Evolutionary conservation across 345 rosid genomes (phyloP).

Genomic region (Xanthoceras sorbifolium): DNA sequence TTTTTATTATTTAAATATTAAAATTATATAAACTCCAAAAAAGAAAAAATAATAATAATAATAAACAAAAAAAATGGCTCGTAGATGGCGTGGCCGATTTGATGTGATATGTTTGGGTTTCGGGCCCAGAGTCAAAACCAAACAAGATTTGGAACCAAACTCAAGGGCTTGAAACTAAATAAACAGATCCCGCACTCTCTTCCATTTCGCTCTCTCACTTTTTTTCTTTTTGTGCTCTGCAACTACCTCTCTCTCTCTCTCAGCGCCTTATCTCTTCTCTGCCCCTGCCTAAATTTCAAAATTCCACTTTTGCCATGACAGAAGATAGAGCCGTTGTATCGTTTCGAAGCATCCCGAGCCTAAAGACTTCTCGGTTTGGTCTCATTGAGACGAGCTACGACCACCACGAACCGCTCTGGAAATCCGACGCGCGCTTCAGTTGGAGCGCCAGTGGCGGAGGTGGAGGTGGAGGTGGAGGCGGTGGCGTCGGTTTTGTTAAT

Average conservation of each 20-base stretch:
- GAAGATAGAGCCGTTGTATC: slow-evolving; percentile 44
- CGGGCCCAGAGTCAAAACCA: background rate
- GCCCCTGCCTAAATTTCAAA: slow-evolving; percentile 2
- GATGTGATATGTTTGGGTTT: background rate
- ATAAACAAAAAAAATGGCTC: background rate
- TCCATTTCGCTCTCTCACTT: background rate
- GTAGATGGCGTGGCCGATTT: background rate
- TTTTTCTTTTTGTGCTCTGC: background rate
- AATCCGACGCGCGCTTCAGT: slow-evolving; percentile 19
- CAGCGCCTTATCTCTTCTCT: slow-evolving; percentile 36
- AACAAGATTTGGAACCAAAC: too few relatives aligned
- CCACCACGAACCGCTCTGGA: slow-evolving; percentile 32
- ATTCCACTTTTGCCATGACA: slow-evolving; percentile 37
- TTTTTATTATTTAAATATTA: too few relatives aligned
- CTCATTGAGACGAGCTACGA: slow-evolving; percentile 18
- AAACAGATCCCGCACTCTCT: background rate
- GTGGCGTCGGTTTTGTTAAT: slow-evolving; percentile 26
- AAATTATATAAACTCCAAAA: too few relatives aligned
- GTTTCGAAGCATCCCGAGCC: slow-evolving; percentile 44
- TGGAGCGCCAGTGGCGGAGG: slow-evolving; percentile 20
- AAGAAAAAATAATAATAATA: too few relatives aligned
- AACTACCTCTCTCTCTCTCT: background rate
- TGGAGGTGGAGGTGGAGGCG: slow-evolving; percentile 19
- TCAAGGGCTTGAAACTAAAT: background rate
- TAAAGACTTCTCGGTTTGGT: slow-evolving; percentile 36